These are phyloP conservation scores for Caloboletus firmus DNA, from an alignment of 1,284 basidiomycete genomes.

Conservation along the genomic window DNA sequence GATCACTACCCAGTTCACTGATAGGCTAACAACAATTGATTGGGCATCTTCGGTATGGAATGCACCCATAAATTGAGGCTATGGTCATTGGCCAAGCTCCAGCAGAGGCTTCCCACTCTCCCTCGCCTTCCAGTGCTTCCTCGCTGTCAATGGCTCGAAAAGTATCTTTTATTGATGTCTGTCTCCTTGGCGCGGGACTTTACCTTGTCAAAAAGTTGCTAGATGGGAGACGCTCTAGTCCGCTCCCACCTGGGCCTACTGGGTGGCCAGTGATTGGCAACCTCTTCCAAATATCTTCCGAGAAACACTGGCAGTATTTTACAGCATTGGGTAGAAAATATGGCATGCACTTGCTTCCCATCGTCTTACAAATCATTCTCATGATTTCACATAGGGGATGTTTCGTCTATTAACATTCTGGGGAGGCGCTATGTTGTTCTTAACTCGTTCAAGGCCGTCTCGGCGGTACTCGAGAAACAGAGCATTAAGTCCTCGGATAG, in stretches of 20 bases:
- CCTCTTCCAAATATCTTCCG: constrained; percentile 41
- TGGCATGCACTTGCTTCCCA: constrained; percentile 27
- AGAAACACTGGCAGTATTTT: constrained; percentile 45
- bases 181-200: constrained; percentile 14
- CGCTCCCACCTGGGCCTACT: constrained; percentile 36
- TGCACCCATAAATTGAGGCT: neutral
- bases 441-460: constrained; percentile 21
- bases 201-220: constrained; percentile 8
- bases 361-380: neutral
- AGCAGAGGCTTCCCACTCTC: no score
- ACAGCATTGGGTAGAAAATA: constrained; percentile 46
- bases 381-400: constrained; percentile 19
- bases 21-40: no score
- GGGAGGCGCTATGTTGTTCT: constrained; percentile 28
- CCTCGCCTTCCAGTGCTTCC: neutral
- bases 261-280: constrained; percentile 39
- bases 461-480: constrained; percentile 32
- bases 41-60: no score
- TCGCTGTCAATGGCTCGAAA: neutral
- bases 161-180: constrained; percentile 5
- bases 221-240: neutral
- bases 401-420: constrained; percentile 20
- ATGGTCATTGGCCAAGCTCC: neutral
- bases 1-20: no score
- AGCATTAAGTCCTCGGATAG: constrained; percentile 27